Percentiles rank a stretch among this genome's conserved stretches.
These are phyloP conservation scores for Periconia sp. DNA, from an alignment of 2,329 filamentous ascomycete genomes.

Conservation along the genomic window DNA sequence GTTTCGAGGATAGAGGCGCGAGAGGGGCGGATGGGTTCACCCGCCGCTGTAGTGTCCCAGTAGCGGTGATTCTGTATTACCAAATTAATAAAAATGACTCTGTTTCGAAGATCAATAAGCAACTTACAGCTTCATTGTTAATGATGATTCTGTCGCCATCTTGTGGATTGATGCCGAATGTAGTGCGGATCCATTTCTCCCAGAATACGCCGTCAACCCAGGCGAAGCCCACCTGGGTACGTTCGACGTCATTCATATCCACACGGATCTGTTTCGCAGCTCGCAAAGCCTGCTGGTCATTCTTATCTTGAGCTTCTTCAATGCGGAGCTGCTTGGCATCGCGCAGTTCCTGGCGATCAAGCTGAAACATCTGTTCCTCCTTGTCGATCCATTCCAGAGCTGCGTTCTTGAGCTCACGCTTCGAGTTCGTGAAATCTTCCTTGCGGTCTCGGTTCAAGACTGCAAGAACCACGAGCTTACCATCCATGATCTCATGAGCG, in stretches of 20 bases:
- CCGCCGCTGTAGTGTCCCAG: constrained; percentile 90
- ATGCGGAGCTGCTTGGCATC: constrained; percentile 94
- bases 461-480: constrained; percentile 90
- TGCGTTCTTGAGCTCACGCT: constrained; percentile 91
- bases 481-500: constrained; percentile 91
- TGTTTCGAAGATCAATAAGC: neutral
- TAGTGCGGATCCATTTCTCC: constrained; percentile 95
- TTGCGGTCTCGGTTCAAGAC: constrained; percentile 79
- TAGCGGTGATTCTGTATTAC: constrained; percentile 75
- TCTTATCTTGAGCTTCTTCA: constrained; percentile 91
- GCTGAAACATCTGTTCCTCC: constrained; percentile 85
- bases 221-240: constrained; percentile 89
- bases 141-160: constrained; percentile 92
- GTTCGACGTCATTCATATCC: constrained; percentile 83
- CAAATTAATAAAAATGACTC: neutral
- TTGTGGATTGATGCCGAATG: constrained; percentile 83
- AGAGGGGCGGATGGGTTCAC: constrained; percentile 85
- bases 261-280: constrained; percentile 89
- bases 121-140: constrained; percentile 92
- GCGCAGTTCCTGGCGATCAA: constrained; percentile 88
- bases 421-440: constrained; percentile 75
- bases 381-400: constrained; percentile 98
- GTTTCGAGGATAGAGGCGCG: constrained; percentile 91
- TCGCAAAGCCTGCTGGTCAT: constrained; percentile 82
- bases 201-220: constrained; percentile 98